Conservation (phyloP, 257 asterid genomes). For the Solanum paucissectum region DNA sequence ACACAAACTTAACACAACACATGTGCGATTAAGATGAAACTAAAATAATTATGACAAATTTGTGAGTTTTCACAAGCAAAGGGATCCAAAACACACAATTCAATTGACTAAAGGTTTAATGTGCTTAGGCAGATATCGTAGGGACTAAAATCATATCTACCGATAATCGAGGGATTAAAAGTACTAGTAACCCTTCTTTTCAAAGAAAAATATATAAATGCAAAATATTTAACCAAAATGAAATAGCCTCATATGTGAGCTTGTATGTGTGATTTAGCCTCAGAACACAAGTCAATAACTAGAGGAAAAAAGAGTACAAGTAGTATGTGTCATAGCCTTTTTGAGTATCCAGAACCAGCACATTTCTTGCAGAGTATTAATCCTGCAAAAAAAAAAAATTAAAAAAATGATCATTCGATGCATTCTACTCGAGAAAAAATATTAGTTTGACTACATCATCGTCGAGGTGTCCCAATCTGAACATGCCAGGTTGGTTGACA, state of each 20-base stretch:
- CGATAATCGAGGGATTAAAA: neutral
- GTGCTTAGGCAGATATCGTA: neutral
- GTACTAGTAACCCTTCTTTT: neutral
- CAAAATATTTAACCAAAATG: neutral
- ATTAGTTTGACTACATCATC: neutral
- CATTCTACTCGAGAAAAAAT: neutral
- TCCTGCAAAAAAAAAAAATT: constrained; percentile 23
- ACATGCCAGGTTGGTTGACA: neutral
- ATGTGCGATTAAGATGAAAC: neutral
- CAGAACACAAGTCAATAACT: constrained; percentile 3
- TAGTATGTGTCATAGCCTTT: constrained; percentile 33
- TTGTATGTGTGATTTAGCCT: constrained; percentile 17
- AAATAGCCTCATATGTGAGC: neutral
- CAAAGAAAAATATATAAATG: neutral
- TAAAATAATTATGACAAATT: neutral
- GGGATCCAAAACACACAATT: neutral
- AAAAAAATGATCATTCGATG: neutral
- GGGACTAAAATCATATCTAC: neutral
- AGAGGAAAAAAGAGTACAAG: neutral
- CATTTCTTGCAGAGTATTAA: constrained; percentile 89
- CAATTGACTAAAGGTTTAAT: neutral
- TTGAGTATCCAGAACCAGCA: constrained; percentile 90
- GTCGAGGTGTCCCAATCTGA: neutral
- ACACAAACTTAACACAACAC: neutral
- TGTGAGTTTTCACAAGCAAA: neutral